A percentile compares a stretch with the other conserved stretches of the same genome.
Evolutionary conservation across 805 yeast genomes (phyloP).

Genomic region (Yamadazyma nakazawae): DNA sequence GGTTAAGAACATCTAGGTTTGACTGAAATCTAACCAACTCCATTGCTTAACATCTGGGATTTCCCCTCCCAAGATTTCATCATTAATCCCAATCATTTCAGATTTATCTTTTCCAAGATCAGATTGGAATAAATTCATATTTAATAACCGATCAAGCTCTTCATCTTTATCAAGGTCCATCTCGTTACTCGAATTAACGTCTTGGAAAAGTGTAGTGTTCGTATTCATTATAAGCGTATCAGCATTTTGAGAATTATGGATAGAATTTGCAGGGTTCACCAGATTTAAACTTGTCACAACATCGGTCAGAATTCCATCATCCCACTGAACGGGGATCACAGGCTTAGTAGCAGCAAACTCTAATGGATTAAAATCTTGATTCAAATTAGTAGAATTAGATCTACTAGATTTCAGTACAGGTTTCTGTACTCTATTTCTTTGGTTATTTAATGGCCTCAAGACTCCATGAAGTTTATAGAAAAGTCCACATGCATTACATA

Average conservation of each 20-base stretch:
- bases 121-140: conserved; percentile 37
- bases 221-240: conserved; percentile 23
- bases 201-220: conserved; percentile 24
- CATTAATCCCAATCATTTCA: conserved; percentile 26
- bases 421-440: background rate
- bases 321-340: background rate
- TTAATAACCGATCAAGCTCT: conserved; percentile 39
- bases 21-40: conserved; percentile 41
- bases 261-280: background rate
- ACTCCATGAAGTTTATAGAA: conserved; percentile 45
- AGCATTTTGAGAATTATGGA: background rate
- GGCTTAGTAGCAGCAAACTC: background rate
- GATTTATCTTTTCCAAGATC: conserved; percentile 17
- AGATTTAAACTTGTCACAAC: background rate
- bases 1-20: conserved; percentile 15
- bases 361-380: background rate
- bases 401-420: background rate
- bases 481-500: conserved; percentile 46
- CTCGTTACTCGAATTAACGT: conserved; percentile 9
- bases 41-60: conserved; percentile 22
- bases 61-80: conserved; percentile 30
- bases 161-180: conserved; percentile 19
- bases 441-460: conserved; percentile 34
- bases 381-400: conserved; percentile 1
- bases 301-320: background rate